Base-by-base conservation (phyloP, 2,329 filamentous ascomycete species). In the Bisporella sp. region DNA sequence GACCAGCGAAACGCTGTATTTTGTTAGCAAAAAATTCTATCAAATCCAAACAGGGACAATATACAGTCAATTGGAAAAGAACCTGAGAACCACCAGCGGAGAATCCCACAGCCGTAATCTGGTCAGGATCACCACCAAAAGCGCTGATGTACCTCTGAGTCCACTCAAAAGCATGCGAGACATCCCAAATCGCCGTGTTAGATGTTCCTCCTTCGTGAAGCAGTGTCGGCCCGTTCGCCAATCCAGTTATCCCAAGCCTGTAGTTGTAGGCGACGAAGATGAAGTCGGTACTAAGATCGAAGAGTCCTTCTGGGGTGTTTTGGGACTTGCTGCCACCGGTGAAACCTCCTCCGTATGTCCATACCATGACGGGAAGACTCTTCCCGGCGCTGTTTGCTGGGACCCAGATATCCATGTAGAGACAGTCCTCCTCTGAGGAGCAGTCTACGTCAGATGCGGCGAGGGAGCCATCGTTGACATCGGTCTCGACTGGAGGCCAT, bases 61-160 rank as follows among this genome's bases (percentile, higher is more conserved):
- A 7, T 54, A 61, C 54, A 6, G 63, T 66, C 32, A 65, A 53
- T 41, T 65, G 62, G 54, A 66, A 66, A 28, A 61, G 35, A 29
- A 72, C 68, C 6, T 71, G 70, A 40, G 56, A 56, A 40, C 49
- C 75, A 4, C 76, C 75, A 3, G 75, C 74, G n/a, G 71, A 75
- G 54, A 76, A 71, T 4, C 74, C 75, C 67, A 73, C 72, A 2
- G 71, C 73, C 2, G 70, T 75, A 5, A 77, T 69, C 1, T 63
- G 55, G n/a, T 60, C 59, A 3, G 68, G 64, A 49, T 77, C 70
- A n/a, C 75, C 76, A 9, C 71, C 70, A 4, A 77, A 60, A 1
- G 70, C 60, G 9, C 56, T 46, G 45, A 76, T 72, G 52, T 76
- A 68, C 47, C 71, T 64, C 47, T 72, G 69, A 1, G 74, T 70